Evolutionary conservation across 1,284 basidiomycete species (phyloP).

Genomic region (Paramarasmius palmivorus): DNA sequence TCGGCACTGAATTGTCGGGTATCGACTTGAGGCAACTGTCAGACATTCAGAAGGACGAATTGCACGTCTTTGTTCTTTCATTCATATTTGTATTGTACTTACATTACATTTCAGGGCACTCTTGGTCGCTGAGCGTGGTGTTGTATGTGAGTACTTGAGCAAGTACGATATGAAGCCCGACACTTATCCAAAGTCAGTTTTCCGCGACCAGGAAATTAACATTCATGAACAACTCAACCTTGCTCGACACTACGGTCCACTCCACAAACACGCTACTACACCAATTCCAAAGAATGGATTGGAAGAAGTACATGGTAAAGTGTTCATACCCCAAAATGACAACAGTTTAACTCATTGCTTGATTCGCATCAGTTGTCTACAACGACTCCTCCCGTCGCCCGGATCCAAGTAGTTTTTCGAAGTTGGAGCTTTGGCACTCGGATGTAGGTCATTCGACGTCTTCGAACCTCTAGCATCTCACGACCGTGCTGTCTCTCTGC

Average conservation of each 20-base stretch:
- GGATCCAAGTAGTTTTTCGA: conserved; percentile 70
- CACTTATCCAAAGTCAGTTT: conserved; percentile 44
- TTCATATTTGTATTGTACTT: conserved; percentile 3
- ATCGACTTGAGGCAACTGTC: conserved; percentile 64
- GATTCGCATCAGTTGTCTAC: conserved; percentile 55
- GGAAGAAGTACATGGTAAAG: conserved; percentile 76
- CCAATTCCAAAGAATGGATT: conserved; percentile 73
- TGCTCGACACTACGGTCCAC: conserved; percentile 72
- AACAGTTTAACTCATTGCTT: too few species aligned
- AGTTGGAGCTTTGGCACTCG: conserved; percentile 80
- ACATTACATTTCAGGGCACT: conserved; percentile 47
- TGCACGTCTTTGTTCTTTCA: conserved; percentile 35
- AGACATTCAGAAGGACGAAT: conserved; percentile 64
- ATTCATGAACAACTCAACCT: conserved; percentile 74
- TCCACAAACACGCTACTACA: conserved; percentile 84
- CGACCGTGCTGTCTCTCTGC: background rate
- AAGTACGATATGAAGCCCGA: background rate
- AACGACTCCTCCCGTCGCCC: conserved; percentile 70
- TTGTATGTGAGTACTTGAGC: conserved; percentile 52
- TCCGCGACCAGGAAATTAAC: conserved; percentile 70
- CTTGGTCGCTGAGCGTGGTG: conserved; percentile 68
- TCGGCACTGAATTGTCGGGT: conserved; percentile 66
- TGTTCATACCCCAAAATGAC: conserved; percentile 14
- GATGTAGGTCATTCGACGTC: conserved; percentile 49
- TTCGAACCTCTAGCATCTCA: background rate